Percentiles rank a stretch among this genome's conserved stretches.
Evolutionary conservation across 2,329 filamentous ascomycete species (phyloP).

Genomic region (Phyllachora maydis): DNA sequence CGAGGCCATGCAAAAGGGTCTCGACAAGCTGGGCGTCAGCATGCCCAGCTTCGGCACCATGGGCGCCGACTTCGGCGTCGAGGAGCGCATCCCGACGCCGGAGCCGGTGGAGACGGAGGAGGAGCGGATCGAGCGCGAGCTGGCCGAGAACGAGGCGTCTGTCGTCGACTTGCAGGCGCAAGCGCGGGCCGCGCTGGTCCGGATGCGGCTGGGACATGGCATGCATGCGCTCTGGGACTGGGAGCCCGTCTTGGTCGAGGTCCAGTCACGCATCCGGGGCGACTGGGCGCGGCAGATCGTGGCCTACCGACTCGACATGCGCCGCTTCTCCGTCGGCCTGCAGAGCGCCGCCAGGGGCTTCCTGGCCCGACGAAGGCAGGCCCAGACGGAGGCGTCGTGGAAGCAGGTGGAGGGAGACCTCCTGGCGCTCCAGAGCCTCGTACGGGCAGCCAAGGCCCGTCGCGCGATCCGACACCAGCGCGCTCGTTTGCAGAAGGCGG

Average conservation of each 20-base stretch:
- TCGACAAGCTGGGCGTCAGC: constrained; percentile 83
- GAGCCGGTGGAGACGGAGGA: constrained; percentile 76
- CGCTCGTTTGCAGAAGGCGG: constrained; percentile 39
- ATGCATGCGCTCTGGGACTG: constrained; percentile 86
- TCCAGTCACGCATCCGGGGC: constrained; percentile 75
- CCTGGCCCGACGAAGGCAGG: constrained; percentile 42
- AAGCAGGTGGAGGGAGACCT: constrained; percentile 51
- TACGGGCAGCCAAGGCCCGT: constrained; percentile 46
- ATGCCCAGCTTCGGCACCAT: constrained; percentile 98
- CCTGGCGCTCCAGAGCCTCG: constrained; percentile 62
- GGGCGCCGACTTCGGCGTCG: constrained; percentile 84
- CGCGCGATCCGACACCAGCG: constrained; percentile 32
- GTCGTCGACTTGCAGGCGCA: constrained; percentile 76
- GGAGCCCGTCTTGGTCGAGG: constrained; percentile 56
- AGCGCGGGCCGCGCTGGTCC: constrained; percentile 57
- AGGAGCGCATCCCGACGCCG: constrained; percentile 33
- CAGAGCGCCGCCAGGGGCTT: constrained; percentile 64
- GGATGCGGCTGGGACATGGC: constrained; percentile 54
- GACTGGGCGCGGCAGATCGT: constrained; percentile 73
- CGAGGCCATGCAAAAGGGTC: constrained; percentile 88
- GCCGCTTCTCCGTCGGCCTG: constrained; percentile 54
- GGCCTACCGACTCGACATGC: constrained; percentile 68
- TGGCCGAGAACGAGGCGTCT: constrained; percentile 51
- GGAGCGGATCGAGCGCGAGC: constrained; percentile 63
- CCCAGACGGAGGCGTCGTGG: constrained; percentile 44